phyloP scores from a whole-genome alignment of 176 grass and related monocot species.

The Eleusine indica region DNA sequence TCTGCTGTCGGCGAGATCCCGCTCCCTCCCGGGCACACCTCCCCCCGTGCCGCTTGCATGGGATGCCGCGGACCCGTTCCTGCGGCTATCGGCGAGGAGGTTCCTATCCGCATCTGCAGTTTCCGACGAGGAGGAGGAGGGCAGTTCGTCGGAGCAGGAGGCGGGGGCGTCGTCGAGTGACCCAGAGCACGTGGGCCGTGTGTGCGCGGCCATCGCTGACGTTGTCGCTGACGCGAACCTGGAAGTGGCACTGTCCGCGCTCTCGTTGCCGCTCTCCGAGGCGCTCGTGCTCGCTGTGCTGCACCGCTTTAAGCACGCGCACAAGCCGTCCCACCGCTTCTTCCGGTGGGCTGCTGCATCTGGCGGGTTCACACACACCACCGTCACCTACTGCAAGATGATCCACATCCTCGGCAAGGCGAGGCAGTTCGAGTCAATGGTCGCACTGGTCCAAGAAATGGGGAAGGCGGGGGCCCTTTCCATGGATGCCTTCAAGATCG shows the following conservation, averaged over 20 bases:
- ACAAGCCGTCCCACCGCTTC: conserved; percentile 59
- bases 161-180: conserved; percentile 1
- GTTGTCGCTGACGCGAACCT: conserved; percentile 51
- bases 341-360: conserved; percentile 55
- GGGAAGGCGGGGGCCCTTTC: conserved; percentile 51
- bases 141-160: not conserved
- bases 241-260: conserved; percentile 46
- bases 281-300: conserved; percentile 53
- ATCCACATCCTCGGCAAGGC: conserved; percentile 61
- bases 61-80: not conserved
- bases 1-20: conserved; percentile 27
- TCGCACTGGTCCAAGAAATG: conserved; percentile 78
- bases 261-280: conserved; percentile 48
- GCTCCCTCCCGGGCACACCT: not conserved
- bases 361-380: conserved; percentile 43
- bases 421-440: conserved; percentile 76
- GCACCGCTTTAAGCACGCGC: conserved; percentile 54
- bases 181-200: conserved; percentile 35
- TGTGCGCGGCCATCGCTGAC: conserved; percentile 66
- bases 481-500: conserved; percentile 86
- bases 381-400: conserved; percentile 80
- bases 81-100: not conserved
- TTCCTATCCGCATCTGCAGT: conserved; percentile 30
- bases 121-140: not conserved
- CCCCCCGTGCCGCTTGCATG: not conserved